These are phyloP conservation scores for Syzygium aqueum DNA, from an alignment of 345 rosid species.

Conservation along the genomic window DNA sequence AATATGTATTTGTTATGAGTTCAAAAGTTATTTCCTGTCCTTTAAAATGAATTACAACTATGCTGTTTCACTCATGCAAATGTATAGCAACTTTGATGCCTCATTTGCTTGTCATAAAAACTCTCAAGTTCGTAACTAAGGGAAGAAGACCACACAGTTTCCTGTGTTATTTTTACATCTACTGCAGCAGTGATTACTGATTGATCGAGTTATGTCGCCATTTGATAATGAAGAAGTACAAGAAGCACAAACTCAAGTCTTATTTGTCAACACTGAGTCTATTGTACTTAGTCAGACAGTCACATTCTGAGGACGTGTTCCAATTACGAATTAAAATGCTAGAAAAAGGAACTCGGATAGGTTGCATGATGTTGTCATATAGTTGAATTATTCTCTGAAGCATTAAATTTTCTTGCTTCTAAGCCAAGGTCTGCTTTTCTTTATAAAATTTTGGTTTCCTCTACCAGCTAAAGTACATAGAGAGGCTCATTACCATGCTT, in stretches of 20 bases:
- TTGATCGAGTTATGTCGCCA: not conserved
- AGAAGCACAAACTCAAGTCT: not conserved
- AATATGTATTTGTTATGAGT: not conserved
- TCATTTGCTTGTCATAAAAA: not conserved
- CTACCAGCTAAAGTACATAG: not conserved
- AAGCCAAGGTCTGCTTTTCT: not conserved
- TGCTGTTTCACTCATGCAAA: not conserved
- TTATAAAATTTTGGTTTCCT: not conserved
- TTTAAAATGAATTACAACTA: not conserved
- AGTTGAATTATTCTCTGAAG: not conserved
- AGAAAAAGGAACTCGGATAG: not conserved
- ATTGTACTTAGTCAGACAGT: not conserved
- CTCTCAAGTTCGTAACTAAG: not conserved
- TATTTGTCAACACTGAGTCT: not conserved
- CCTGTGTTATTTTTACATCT: not conserved
- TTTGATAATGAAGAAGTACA: not conserved
- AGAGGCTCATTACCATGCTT: not conserved
- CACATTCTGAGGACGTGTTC: not conserved
- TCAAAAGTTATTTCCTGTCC: not conserved
- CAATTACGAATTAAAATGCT: not conserved
- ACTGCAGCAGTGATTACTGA: not conserved
- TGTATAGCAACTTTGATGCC: not conserved
- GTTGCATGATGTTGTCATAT: not conserved
- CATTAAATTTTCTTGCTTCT: not conserved
- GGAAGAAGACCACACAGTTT: not conserved